Percentiles rank a stretch among this genome's conserved stretches.
Conservation (phyloP, 208 protist genomes). For the Zelonia costaricensis region DNA sequence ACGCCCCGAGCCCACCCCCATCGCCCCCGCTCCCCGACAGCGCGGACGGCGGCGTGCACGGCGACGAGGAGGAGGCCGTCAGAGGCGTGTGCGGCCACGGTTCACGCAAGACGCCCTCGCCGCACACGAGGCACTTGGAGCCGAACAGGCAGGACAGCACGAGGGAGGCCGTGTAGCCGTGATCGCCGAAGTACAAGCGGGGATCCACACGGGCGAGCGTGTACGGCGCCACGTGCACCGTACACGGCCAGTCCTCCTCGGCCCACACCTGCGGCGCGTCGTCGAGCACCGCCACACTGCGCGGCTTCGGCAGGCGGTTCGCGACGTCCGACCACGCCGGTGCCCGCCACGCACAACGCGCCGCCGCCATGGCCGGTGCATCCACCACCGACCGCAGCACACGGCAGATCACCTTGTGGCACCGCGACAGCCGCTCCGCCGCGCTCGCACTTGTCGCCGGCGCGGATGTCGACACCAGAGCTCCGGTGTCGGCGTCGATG, state of each 20-base stretch:
- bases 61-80: background rate
- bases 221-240: conserved; percentile 66
- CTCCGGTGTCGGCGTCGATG: no score
- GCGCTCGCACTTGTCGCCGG: background rate
- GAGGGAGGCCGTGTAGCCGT: conserved; percentile 42
- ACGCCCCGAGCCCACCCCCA: background rate
- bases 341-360: conserved; percentile 21
- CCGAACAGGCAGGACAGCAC: conserved; percentile 57
- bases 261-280: conserved; percentile 77
- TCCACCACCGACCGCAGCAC: conserved; percentile 15
- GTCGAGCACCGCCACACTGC: conserved; percentile 74
- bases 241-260: conserved; percentile 63
- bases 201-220: conserved; percentile 71
- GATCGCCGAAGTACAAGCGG: conserved; percentile 42
- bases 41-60: background rate
- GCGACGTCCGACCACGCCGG: conserved; percentile 24
- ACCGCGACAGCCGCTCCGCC: conserved; percentile 18
- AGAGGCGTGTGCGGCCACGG: background rate
- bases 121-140: conserved; percentile 46
- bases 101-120: conserved; percentile 1
- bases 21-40: background rate
- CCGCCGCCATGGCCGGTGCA: conserved; percentile 2
- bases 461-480: background rate
- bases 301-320: conserved; percentile 25
- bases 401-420: conserved; percentile 7